phyloP scores from a whole-genome alignment of 192 early-diverging fungal genomes.

The Thamnidium elegans region DNA sequence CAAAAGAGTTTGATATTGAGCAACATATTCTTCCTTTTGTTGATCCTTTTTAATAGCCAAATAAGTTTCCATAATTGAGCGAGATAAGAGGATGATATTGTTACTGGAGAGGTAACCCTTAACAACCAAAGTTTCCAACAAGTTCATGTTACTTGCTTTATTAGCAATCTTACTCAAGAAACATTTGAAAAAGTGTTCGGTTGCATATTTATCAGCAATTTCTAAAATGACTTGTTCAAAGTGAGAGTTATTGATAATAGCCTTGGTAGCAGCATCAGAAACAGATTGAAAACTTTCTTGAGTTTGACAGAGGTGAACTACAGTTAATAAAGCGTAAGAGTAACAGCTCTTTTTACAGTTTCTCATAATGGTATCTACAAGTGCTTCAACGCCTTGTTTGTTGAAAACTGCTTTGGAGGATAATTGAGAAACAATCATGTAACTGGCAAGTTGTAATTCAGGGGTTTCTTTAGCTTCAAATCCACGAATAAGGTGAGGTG shows the following conservation, averaged over 20 bases:
- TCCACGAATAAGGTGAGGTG: constrained; percentile 57
- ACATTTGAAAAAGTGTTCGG: constrained; percentile 42
- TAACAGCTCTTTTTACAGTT: constrained; percentile 27
- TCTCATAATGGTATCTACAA: constrained; percentile 45
- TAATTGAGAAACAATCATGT: constrained; percentile 69
- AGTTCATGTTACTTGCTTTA: constrained; percentile 19
- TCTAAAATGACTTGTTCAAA: constrained; percentile 25
- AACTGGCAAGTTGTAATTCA: constrained; percentile 52
- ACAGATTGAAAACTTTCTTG: constrained; percentile 44
- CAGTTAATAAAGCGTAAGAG: constrained; percentile 39
- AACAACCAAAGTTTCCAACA: constrained; percentile 39
- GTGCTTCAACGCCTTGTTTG: constrained; percentile 38
- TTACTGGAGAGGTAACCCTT: constrained; percentile 34
- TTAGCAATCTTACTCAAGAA: constrained; percentile 33
- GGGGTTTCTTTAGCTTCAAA: constrained; percentile 39
- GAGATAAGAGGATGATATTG: constrained; percentile 35
- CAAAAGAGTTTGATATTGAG: constrained; percentile 32
- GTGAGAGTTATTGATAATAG: neutral
- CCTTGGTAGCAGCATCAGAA: constrained; percentile 15
- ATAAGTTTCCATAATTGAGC: constrained; percentile 38
- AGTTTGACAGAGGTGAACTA: constrained; percentile 53
- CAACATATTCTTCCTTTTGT: constrained; percentile 19
- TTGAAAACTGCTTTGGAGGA: constrained; percentile 48
- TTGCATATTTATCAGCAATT: constrained; percentile 39
- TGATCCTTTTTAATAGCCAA: constrained; percentile 14